Conservation (phyloP, 1,284 basidiomycete genomes). For the Cutaneotrichosporon sp. region DNA sequence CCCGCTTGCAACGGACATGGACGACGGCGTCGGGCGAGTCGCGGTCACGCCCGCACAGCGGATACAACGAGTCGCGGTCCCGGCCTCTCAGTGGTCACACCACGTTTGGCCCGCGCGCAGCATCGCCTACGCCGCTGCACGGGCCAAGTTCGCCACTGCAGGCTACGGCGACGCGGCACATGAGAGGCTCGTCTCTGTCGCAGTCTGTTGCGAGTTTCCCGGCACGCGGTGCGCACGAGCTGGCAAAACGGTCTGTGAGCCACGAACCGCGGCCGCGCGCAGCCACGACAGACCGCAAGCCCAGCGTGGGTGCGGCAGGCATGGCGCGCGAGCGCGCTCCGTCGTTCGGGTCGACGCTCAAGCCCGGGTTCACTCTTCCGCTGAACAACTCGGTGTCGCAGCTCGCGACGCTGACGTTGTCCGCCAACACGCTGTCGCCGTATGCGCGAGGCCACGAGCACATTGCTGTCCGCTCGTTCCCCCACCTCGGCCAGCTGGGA, state of each 20-base stretch:
- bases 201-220: not conserved
- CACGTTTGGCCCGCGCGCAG: not conserved
- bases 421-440: conserved; percentile 84
- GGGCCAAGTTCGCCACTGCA: not conserved
- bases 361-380: conserved; percentile 58
- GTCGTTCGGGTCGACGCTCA: not conserved
- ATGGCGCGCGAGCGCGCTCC: conserved; percentile 8
- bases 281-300: not conserved
- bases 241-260: not conserved
- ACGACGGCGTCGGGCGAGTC: not conserved
- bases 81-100: not conserved
- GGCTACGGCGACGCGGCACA: not conserved
- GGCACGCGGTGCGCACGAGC: not conserved
- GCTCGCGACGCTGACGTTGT: conserved; percentile 70
- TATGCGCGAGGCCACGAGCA: conserved; percentile 82
- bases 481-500: conserved; percentile 49
- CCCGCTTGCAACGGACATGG: not conserved
- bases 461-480: conserved; percentile 81
- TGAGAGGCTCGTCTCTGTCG: not conserved
- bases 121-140: not conserved
- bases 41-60: not conserved
- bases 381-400: conserved; percentile 74
- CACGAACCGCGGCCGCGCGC: not conserved
- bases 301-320: not conserved
- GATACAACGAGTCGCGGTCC: too few relatives aligned